phyloP scores from a whole-genome alignment of 441 rosid genomes.

The Corymbia citriodora region DNA sequence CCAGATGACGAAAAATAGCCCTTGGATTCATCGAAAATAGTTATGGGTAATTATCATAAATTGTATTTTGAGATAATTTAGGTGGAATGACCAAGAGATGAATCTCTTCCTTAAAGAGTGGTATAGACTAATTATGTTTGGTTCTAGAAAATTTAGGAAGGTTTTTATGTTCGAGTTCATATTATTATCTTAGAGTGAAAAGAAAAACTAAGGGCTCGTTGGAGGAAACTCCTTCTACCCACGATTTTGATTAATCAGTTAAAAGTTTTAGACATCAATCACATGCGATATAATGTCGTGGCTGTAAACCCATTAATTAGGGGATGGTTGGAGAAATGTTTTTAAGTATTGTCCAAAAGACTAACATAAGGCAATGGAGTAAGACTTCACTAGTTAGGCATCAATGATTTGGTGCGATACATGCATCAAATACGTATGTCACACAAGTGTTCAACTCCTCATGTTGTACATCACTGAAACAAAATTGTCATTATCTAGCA shows the following conservation, averaged over 20 bases:
- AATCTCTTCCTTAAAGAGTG: neutral
- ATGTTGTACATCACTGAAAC: neutral
- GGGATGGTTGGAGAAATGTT: neutral
- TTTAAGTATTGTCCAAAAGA: neutral
- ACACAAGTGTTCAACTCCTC: neutral
- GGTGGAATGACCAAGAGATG: neutral
- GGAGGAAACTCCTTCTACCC: neutral
- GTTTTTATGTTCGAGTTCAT: too few relatives aligned
- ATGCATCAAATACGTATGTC: neutral
- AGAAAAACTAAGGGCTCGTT: fast-evolving
- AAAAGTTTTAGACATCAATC: neutral
- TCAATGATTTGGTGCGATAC: neutral
- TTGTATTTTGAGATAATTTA: neutral
- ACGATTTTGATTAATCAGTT: neutral
- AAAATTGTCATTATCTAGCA: neutral
- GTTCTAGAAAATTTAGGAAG: too few relatives aligned
- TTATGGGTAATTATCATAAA: neutral
- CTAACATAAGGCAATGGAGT: neutral
- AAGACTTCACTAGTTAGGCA: neutral
- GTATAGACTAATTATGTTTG: neutral
- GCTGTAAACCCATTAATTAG: neutral
- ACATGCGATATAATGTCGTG: neutral
- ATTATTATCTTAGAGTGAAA: too few relatives aligned
- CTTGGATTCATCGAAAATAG: neutral
- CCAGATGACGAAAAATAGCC: neutral